These are phyloP conservation scores for Fusarium chlamydosporum DNA, from an alignment of 2,329 filamentous ascomycete genomes.

Conservation along the genomic window DNA sequence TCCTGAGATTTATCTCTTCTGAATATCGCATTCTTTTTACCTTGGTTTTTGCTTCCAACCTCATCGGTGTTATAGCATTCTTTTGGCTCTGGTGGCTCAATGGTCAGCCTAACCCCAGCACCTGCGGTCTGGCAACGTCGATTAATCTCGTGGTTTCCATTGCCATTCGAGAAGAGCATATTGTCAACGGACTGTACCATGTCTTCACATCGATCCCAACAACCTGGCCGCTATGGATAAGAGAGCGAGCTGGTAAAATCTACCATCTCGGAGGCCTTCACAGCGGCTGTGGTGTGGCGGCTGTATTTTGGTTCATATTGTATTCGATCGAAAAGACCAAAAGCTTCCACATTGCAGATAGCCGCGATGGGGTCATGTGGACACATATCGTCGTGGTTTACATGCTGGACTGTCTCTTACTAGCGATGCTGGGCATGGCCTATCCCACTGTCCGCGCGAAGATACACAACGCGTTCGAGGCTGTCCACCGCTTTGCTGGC, in stretches of 20 bases:
- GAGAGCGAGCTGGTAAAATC: constrained; percentile 58
- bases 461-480: constrained; percentile 38
- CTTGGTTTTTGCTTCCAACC: constrained; percentile 62
- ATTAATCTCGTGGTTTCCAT: constrained; percentile 62
- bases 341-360: background rate
- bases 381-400: constrained; percentile 32
- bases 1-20: constrained; percentile 42
- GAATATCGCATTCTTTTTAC: constrained; percentile 66
- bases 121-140: constrained; percentile 55
- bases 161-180: constrained; percentile 63
- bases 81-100: constrained; percentile 45
- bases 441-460: constrained; percentile 32
- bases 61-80: constrained; percentile 39
- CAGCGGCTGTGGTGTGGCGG: constrained; percentile 37
- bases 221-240: constrained; percentile 60
- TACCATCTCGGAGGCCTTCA: constrained; percentile 61
- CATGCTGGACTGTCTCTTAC: constrained; percentile 29
- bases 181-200: constrained; percentile 62
- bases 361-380: constrained; percentile 14
- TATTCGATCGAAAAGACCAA: constrained; percentile 39
- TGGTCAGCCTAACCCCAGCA: constrained; percentile 52
- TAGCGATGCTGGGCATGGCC: constrained; percentile 36
- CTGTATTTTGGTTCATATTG: constrained; percentile 39
- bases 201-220: constrained; percentile 57
- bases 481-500: constrained; percentile 36